phyloP scores from a whole-genome alignment of 2,329 filamentous ascomycete genomes.

The Aureobasidium sp. region DNA sequence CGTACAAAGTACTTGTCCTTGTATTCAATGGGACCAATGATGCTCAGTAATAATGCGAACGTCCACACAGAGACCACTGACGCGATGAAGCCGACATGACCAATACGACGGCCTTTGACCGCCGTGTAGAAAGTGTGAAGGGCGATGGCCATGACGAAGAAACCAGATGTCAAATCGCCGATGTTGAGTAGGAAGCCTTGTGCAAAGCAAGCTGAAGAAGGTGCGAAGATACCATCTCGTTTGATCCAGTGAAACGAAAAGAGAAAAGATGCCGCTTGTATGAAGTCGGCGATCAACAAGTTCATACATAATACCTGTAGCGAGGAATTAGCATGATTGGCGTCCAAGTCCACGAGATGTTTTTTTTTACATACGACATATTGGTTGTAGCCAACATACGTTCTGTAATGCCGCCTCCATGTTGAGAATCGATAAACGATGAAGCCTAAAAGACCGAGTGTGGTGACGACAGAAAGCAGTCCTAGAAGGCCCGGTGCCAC shows the following conservation, averaged over 20 bases:
- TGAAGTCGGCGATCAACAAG: slow-evolving; percentile 60
- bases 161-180: slow-evolving; percentile 58
- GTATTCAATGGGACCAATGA: slow-evolving; percentile 35
- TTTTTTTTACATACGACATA: slow-evolving; percentile 45
- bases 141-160: slow-evolving; percentile 61
- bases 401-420: slow-evolving; percentile 26
- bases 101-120: slow-evolving; percentile 49
- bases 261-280: slow-evolving; percentile 58
- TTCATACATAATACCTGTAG: background rate
- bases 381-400: slow-evolving; percentile 46
- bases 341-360: background rate
- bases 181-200: slow-evolving; percentile 63
- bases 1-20: slow-evolving; percentile 49
- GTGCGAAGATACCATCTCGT: slow-evolving; percentile 47
- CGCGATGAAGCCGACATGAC: slow-evolving; percentile 45
- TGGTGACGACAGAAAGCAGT: slow-evolving; percentile 25
- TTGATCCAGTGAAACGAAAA: slow-evolving; percentile 55
- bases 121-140: slow-evolving; percentile 60
- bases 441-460: slow-evolving; percentile 24
- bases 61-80: slow-evolving; percentile 48
- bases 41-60: slow-evolving; percentile 52
- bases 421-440: slow-evolving; percentile 25
- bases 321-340: background rate
- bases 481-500: slow-evolving; percentile 25
- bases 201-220: slow-evolving; percentile 50